Evolutionary conservation across 345 rosid genomes (phyloP), one percentile per base, ranked within the genome.

Genomic region (Noccaea caerulescens): DNA sequence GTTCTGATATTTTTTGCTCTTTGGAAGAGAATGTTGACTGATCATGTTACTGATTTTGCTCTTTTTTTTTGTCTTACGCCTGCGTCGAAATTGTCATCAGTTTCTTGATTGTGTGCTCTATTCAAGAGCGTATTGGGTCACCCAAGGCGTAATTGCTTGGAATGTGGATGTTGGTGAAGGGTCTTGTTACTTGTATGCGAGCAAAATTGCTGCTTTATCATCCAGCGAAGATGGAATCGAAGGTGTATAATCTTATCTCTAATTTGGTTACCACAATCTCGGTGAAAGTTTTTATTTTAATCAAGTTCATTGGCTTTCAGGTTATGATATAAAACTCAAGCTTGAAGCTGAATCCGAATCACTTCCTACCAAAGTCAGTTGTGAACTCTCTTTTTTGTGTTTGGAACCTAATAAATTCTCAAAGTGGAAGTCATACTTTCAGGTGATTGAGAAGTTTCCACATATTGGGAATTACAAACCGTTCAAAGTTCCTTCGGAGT

Each of bases 371-470:
- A 56, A 77, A 60, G 99, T 88, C 10, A 41, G 72, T 66, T 63
- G 23, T 44, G 7, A 8, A 33, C 6, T 71, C 52, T 71, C 62
- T 58, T 41, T 49, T 43, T 10, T 38, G n/a, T 13, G 20, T 41
- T 16, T 16, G 18, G 18, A 16, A 16, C 18, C 18, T 16, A 16
- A 16, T 16, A 16, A 16, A 16, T 16, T 37, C 38, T 27, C 50
- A 36, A 2, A 39, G 52, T 60, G 5, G 32, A 49, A 53, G 39
- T 72, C 62, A 45, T 46, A 6, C 25, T 68, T 81, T 57, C 76
- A 94, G 96, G 96, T 91, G 67, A 72, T 79, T 53, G 86, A 82
- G 71, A 94, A 89, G 76, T 91, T 93, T 81, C 97, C 97, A 58
- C 92, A 89, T 69, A 91, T 93, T 76, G 73, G 44, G 73, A 85